Base-by-base conservation (phyloP, 2,329 filamentous ascomycete species). In the Ceratocystis cacaofunesta region DNA sequence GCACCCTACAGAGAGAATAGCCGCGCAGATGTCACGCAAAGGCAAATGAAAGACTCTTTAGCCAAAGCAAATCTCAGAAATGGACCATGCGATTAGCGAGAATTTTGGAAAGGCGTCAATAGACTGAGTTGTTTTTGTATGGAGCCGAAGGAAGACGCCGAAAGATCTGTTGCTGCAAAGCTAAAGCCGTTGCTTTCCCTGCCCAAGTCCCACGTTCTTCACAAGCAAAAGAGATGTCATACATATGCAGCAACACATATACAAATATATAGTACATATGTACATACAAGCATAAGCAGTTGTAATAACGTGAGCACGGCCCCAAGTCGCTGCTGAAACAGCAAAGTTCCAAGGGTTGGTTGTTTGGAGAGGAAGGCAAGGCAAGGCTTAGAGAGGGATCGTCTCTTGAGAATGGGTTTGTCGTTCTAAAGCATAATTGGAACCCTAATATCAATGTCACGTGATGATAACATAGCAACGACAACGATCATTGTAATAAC, bases 111-210 rank as follows among this genome's bases (percentile, higher is more conserved):
- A 36, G 55, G 4, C 55, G 15, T 30, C 17, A 30, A 41, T 3
- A 41, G 36, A 41, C 10, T 15, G 36, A 15, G 36, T 41, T 7
- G 22, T 28, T 58, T 30, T 58, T 58, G 48, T 58, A 58, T 58
- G 55, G 30, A 36, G 55, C 28, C 22, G 55, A 28, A 58, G 55
- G 30, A 58, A 30, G 28, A 58, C 1, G 60, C 60, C 36, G 60
- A 41, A 10, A 22, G 28, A 52, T 52, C 28, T 32, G 55, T 10
- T 30, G 28, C 28, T 30, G 25, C 55, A 32, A 36, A n/a, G 55
- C 5, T 58, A 58, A 58, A 58, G 55, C 55, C 55, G 55, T n/a
- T 58, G 55, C 55, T 58, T 58, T 58, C 55, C 55, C 48, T 50
- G 48, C 48, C 48, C 48, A 52, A 41, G 36, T 41, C 36, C 36